Conservation (phyloP, 2,329 filamentous ascomycete species). For the Xylaria sp. region DNA sequence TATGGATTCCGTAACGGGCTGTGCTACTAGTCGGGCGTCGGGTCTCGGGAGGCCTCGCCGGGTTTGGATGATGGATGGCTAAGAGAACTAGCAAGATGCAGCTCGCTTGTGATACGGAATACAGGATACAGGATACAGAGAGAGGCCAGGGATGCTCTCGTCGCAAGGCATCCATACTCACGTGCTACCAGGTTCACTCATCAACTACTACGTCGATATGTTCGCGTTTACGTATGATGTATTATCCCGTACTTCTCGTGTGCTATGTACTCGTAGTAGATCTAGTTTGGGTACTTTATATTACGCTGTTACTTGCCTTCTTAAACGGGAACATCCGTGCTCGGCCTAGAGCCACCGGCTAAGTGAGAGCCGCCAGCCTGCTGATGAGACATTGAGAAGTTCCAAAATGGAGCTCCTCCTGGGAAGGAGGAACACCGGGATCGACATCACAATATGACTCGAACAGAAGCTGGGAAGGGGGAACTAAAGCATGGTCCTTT, state of each 20-base stretch:
- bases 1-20: background rate
- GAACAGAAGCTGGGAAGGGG: too few relatives aligned
- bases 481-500: background rate
- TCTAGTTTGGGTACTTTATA: background rate
- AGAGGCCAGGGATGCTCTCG: too few relatives aligned
- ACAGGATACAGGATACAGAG: too few relatives aligned
- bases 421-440: too few relatives aligned
- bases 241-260: too few relatives aligned
- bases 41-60: background rate
- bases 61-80: background rate
- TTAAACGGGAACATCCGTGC: constrained; percentile 18
- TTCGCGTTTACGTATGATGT: too few relatives aligned
- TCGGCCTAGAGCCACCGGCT: constrained; percentile 14
- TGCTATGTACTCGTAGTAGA: too few relatives aligned
- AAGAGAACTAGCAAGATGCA: background rate
- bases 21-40: background rate
- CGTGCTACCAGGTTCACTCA: background rate
- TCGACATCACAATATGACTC: too few relatives aligned
- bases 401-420: too few relatives aligned
- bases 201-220: too few relatives aligned
- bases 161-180: background rate
- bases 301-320: background rate
- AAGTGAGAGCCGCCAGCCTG: background rate
- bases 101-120: background rate
- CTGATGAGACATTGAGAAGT: too few relatives aligned